A percentile compares a stretch with the other conserved stretches of the same genome.
phyloP scores from a whole-genome alignment of 2,329 filamentous ascomycete genomes.

The Ceratocystis diversiconidia region DNA sequence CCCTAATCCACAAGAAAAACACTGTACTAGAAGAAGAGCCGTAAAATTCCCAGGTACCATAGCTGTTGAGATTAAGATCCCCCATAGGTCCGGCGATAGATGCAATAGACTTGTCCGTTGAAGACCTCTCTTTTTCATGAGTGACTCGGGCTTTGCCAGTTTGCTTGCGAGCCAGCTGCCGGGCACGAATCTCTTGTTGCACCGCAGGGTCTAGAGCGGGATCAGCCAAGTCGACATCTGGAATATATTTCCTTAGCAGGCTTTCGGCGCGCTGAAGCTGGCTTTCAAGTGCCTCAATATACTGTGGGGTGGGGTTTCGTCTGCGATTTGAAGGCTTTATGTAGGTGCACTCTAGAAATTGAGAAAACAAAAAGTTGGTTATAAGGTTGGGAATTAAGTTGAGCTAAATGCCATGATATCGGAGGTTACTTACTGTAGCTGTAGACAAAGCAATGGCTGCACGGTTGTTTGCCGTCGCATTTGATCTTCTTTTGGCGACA shows the following conservation, averaged over 20 bases:
- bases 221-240: constrained; percentile 73
- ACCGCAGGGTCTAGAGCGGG: constrained; percentile 66
- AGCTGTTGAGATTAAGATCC: constrained; percentile 79
- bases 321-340: constrained; percentile 87
- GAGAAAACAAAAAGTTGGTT: constrained; percentile 18
- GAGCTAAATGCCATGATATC: neutral
- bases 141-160: constrained; percentile 23
- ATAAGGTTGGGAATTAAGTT: neutral
- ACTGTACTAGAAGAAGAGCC: constrained; percentile 84
- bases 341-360: constrained; percentile 68
- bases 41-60: constrained; percentile 88
- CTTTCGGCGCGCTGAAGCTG: constrained; percentile 72
- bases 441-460: constrained; percentile 94
- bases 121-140: constrained; percentile 34
- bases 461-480: constrained; percentile 74
- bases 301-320: constrained; percentile 81
- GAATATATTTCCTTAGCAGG: constrained; percentile 63
- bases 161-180: constrained; percentile 37
- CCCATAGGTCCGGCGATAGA: constrained; percentile 94
- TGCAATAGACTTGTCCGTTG: constrained; percentile 48
- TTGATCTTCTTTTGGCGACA: constrained; percentile 79
- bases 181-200: constrained; percentile 50
- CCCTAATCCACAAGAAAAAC: constrained; percentile 74
- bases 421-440: constrained; percentile 63
- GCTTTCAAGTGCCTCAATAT: constrained; percentile 77